Evolutionary conservation across 139 green algal genomes (phyloP).

Genomic region (Tetradesmus lagerheimii): DNA sequence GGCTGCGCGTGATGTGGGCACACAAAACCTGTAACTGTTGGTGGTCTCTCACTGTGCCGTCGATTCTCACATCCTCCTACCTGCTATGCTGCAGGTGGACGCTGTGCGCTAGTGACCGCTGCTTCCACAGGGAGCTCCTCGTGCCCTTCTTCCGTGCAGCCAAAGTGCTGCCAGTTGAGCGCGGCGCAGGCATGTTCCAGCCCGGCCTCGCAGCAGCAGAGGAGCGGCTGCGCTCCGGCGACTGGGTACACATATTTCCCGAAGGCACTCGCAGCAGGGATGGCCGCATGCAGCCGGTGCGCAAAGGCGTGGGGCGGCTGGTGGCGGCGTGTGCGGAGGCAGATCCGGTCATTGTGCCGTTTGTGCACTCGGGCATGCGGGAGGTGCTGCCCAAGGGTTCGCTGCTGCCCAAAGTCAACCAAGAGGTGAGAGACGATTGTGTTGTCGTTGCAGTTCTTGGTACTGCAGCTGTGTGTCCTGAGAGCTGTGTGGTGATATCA

Average conservation of each 20-base stretch:
- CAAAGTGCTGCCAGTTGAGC: conserved; percentile 91
- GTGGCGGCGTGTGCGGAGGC: conserved; percentile 62
- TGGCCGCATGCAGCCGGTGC: conserved; percentile 73
- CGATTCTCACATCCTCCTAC: neutral
- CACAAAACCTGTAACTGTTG: no score
- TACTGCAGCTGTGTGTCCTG: neutral
- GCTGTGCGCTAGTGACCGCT: conserved; percentile 92
- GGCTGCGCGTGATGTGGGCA: no score
- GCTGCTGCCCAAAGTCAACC: conserved; percentile 70
- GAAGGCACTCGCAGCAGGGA: conserved; percentile 87
- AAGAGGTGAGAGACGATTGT: conserved; percentile 50
- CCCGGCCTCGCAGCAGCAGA: conserved; percentile 81
- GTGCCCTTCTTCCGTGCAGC: conserved; percentile 83
- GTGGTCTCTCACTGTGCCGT: no score
- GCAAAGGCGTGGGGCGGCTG: conserved; percentile 84
- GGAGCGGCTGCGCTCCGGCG: conserved; percentile 68
- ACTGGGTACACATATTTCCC: conserved; percentile 97
- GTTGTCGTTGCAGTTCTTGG: neutral
- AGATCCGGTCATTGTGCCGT: conserved; percentile 85
- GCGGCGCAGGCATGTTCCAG: conserved; percentile 85
- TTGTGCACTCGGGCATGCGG: conserved; percentile 92
- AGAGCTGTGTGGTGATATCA: no score
- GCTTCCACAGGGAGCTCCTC: conserved; percentile 80
- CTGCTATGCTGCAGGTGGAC: conserved; percentile 78
- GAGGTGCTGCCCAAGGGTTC: conserved; percentile 76